phyloP scores from a whole-genome alignment of 116 monocot genomes.

The Zostera marina region DNA sequence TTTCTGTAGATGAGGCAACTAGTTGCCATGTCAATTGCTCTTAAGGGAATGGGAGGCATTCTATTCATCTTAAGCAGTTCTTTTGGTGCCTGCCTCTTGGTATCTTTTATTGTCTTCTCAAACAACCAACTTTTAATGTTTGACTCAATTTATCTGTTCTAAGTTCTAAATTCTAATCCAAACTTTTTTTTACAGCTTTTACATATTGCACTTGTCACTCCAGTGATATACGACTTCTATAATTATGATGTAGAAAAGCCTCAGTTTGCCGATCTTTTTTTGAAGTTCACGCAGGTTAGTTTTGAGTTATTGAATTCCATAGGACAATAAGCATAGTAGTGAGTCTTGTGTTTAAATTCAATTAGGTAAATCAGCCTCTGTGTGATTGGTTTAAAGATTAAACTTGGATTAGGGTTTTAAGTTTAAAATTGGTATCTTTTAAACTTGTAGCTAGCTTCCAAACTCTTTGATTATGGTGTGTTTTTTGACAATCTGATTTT shows the following conservation, averaged over 20 bases:
- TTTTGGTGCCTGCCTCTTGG: constrained; percentile 41
- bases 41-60: constrained; percentile 36
- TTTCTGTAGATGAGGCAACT: constrained; percentile 32
- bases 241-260: constrained; percentile 52
- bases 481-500: not conserved
- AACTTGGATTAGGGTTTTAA: too few species aligned
- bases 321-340: too few species aligned
- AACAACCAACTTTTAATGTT: too few species aligned
- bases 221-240: constrained; percentile 72
- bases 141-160: too few species aligned
- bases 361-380: too few species aligned
- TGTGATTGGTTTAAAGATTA: too few species aligned
- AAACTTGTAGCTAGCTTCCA: too few species aligned
- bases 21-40: constrained; percentile 19
- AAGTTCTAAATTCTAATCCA: not conserved
- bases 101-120: not conserved
- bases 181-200: constrained; percentile 7
- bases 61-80: constrained; percentile 34
- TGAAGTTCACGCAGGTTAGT: constrained; percentile 14
- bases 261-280: constrained; percentile 37
- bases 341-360: too few species aligned
- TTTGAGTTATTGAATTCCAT: too few species aligned
- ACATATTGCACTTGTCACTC: constrained; percentile 42
- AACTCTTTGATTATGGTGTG: too few species aligned
- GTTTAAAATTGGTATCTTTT: too few species aligned